Evolutionary conservation across 768 basidiomycete species (phyloP).

Genomic region (Phlebiopsis gigantea): DNA sequence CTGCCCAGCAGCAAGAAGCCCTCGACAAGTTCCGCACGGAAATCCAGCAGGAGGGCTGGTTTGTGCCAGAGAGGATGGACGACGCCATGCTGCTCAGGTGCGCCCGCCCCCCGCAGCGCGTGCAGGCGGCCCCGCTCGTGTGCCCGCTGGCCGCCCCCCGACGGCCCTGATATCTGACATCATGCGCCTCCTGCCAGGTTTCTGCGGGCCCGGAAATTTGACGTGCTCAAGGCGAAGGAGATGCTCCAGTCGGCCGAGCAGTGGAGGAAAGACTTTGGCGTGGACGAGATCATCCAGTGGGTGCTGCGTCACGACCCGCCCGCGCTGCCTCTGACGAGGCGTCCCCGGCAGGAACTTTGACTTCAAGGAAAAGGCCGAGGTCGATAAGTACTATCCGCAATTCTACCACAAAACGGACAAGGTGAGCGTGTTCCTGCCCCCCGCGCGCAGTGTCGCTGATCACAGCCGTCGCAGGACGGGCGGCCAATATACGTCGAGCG

Average conservation of each 20-base stretch:
- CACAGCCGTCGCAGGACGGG: slow-evolving; percentile 58
- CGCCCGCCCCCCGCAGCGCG: slow-evolving; percentile 15
- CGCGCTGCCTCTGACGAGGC: slow-evolving; percentile 2
- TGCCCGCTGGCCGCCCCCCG: neutral
- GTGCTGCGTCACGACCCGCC: slow-evolving; percentile 18
- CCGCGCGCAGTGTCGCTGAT: neutral
- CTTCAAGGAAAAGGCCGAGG: slow-evolving; percentile 76
- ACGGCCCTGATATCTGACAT: neutral
- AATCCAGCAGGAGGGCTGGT: slow-evolving; percentile 53
- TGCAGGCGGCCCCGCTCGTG: neutral
- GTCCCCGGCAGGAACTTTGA: slow-evolving; percentile 61
- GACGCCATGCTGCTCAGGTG: slow-evolving; percentile 67
- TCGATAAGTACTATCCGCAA: slow-evolving; percentile 92
- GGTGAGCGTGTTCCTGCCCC: slow-evolving; percentile 34
- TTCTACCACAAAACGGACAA: slow-evolving; percentile 96
- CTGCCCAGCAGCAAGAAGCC: slow-evolving; percentile 50
- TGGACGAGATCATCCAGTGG: slow-evolving; percentile 68
- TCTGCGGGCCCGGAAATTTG: slow-evolving; percentile 90
- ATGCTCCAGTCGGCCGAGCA: slow-evolving; percentile 83
- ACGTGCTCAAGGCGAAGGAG: slow-evolving; percentile 70
- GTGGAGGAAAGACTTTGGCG: slow-evolving; percentile 85
- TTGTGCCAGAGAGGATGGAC: slow-evolving; percentile 62
- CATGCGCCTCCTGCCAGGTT: slow-evolving; percentile 46
- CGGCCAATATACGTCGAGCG: slow-evolving; percentile 94
- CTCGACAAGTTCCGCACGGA: slow-evolving; percentile 67